These are phyloP conservation scores for Brassica nigra DNA, from an alignment of 345 rosid genomes.

Conservation along the genomic window DNA sequence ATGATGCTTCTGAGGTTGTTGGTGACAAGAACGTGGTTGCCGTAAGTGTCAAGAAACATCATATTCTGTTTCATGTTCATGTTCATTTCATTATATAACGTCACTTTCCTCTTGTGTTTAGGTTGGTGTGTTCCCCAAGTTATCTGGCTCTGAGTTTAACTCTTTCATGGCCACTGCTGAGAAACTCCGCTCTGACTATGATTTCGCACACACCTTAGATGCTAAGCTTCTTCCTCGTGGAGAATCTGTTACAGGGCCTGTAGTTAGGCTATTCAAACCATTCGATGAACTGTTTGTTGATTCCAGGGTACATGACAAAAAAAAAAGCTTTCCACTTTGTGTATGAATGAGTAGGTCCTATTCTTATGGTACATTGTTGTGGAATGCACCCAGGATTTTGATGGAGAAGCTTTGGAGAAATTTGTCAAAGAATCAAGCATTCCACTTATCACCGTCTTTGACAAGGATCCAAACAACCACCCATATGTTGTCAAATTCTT, in stretches of 20 bases:
- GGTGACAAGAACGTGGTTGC: slow-evolving; percentile 68
- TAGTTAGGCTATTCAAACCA: slow-evolving; percentile 89
- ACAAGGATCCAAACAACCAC: slow-evolving; percentile 76
- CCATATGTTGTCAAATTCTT: slow-evolving; percentile 84
- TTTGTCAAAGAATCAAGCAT: slow-evolving; percentile 78
- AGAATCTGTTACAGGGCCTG: slow-evolving; percentile 73
- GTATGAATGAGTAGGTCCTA: background rate
- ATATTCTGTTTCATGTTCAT: background rate
- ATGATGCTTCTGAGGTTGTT: slow-evolving; percentile 58
- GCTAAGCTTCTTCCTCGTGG: slow-evolving; percentile 89
- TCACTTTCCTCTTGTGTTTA: slow-evolving; percentile 33
- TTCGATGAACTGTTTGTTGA: slow-evolving; percentile 87
- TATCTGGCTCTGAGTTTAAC: slow-evolving; percentile 83
- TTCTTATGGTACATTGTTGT: slow-evolving; percentile 4
- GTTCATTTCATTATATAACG: background rate
- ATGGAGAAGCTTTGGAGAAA: slow-evolving; percentile 71
- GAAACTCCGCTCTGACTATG: slow-evolving; percentile 84
- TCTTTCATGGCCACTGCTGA: slow-evolving; percentile 69
- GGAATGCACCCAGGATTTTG: slow-evolving; percentile 64
- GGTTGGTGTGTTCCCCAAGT: slow-evolving; percentile 89
- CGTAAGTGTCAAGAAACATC: slow-evolving; percentile 49
- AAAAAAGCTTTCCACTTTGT: background rate
- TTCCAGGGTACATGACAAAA: slow-evolving; percentile 56
- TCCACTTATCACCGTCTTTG: slow-evolving; percentile 71
- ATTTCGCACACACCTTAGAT: slow-evolving; percentile 77